These are phyloP conservation scores for Evansstolkia leycettana DNA, from an alignment of 495 filamentous ascomycete species.

Conservation along the genomic window DNA sequence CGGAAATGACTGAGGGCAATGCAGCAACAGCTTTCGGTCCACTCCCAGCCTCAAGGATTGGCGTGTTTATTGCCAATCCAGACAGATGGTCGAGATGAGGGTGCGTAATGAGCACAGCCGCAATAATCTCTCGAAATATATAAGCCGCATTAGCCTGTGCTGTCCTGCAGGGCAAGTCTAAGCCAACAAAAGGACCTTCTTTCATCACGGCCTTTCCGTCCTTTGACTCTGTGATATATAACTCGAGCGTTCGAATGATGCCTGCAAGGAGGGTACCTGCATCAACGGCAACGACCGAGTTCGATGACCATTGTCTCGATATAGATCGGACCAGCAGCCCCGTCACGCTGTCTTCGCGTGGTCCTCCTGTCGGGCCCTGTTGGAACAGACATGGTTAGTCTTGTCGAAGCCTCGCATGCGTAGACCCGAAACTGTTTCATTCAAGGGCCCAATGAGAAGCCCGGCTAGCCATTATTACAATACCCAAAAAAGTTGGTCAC, in stretches of 20 bases:
- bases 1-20: slow-evolving; percentile 70
- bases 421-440: no score
- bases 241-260: slow-evolving; percentile 60
- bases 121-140: slow-evolving; percentile 64
- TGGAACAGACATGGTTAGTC: neutral
- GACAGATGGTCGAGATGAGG: slow-evolving; percentile 89
- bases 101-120: slow-evolving; percentile 84
- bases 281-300: slow-evolving; percentile 80
- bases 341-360: slow-evolving; percentile 78
- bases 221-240: slow-evolving; percentile 27
- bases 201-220: slow-evolving; percentile 12
- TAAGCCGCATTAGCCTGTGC: slow-evolving; percentile 68
- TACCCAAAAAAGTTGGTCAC: no score
- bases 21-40: slow-evolving; percentile 75
- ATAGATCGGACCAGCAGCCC: slow-evolving; percentile 78
- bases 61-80: slow-evolving; percentile 86
- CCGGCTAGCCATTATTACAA: no score
- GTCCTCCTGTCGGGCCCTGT: slow-evolving; percentile 85
- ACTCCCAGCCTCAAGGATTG: slow-evolving; percentile 57
- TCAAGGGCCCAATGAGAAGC: no score
- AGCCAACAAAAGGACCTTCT: slow-evolving; percentile 60
- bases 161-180: slow-evolving; percentile 47
- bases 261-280: slow-evolving; percentile 81
- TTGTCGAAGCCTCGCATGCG: no score
- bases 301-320: slow-evolving; percentile 61